Evolutionary conservation across 2,329 filamentous ascomycete species (phyloP).

Genomic region (Nemania sp.): DNA sequence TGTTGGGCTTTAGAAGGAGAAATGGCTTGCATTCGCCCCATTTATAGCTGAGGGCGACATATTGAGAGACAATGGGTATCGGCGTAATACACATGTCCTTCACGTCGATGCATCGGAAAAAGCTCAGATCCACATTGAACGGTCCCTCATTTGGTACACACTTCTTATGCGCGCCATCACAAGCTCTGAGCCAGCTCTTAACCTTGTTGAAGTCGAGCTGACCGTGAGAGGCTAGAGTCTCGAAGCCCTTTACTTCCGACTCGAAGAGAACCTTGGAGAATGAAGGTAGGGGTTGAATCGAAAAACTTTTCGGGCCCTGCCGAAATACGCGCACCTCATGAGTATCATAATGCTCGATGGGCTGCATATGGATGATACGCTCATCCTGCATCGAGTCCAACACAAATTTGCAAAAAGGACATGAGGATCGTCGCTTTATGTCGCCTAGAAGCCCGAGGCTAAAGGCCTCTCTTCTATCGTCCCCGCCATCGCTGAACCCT

Average conservation of each 20-base stretch:
- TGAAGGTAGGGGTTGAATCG: conserved; percentile 27
- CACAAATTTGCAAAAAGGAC: conserved; percentile 27
- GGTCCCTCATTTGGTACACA: conserved; percentile 22
- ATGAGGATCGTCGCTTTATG: conserved; percentile 22
- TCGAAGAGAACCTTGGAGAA: conserved; percentile 25
- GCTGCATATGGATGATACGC: conserved; percentile 27
- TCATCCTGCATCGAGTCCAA: conserved; percentile 26
- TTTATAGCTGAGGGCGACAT: conserved; percentile 30
- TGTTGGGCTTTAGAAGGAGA: conserved; percentile 26
- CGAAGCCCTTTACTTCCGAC: conserved; percentile 26
- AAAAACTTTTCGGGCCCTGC: conserved; percentile 13
- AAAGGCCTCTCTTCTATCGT: conserved; percentile 8
- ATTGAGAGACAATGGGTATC: conserved; percentile 25
- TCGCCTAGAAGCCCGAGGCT: conserved; percentile 26
- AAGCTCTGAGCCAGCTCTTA: conserved; percentile 24
- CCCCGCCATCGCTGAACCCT: conserved; percentile 15
- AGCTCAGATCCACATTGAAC: conserved; percentile 26
- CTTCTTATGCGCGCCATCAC: conserved; percentile 21
- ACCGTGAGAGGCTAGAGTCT: conserved; percentile 11
- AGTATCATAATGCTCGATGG: conserved; percentile 26
- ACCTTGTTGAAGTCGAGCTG: conserved; percentile 28
- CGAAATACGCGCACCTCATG: conserved; percentile 27
- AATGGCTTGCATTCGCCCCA: conserved; percentile 28
- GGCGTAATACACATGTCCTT: conserved; percentile 27
- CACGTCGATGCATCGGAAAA: conserved; percentile 31